Conservation (phyloP, 2,329 filamentous ascomycete genomes). For the Fonsecaea pugnacius region DNA sequence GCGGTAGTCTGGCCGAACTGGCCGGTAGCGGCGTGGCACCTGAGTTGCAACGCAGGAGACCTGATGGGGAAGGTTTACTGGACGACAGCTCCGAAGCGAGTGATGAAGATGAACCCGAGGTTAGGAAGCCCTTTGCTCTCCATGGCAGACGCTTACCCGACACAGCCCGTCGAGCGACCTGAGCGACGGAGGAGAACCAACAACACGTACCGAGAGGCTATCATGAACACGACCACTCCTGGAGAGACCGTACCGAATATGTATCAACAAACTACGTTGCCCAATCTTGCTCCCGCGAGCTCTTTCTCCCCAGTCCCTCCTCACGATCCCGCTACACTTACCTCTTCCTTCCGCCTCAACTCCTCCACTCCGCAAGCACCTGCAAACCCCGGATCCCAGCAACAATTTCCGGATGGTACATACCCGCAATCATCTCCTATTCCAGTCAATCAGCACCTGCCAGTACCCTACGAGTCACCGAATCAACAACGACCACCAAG, state of each 20-base stretch:
- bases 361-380: constrained; percentile 25
- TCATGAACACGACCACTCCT: constrained; percentile 31
- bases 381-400: constrained; percentile 11
- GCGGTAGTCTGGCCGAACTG: constrained; percentile 61
- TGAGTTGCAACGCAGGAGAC: constrained; percentile 25
- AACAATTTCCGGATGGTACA: constrained; percentile 13
- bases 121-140: constrained; percentile 33
- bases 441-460: constrained; percentile 23
- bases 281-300: constrained; percentile 34
- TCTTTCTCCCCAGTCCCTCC: constrained; percentile 32
- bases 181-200: constrained; percentile 47
- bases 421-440: constrained; percentile 33
- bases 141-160: constrained; percentile 32
- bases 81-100: constrained; percentile 38
- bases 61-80: constrained; percentile 36
- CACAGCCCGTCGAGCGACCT: constrained; percentile 53
- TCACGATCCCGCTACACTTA: constrained; percentile 29
- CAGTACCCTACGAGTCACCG: constrained; percentile 18
- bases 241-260: constrained; percentile 20
- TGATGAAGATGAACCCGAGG: constrained; percentile 39
- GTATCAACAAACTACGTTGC: constrained; percentile 34
- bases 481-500: constrained; percentile 18
- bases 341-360: constrained; percentile 33
- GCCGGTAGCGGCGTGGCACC: constrained; percentile 41
- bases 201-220: constrained; percentile 36